Base-by-base conservation (phyloP, 2,329 filamentous ascomycete species). In the Claviceps africana region DNA sequence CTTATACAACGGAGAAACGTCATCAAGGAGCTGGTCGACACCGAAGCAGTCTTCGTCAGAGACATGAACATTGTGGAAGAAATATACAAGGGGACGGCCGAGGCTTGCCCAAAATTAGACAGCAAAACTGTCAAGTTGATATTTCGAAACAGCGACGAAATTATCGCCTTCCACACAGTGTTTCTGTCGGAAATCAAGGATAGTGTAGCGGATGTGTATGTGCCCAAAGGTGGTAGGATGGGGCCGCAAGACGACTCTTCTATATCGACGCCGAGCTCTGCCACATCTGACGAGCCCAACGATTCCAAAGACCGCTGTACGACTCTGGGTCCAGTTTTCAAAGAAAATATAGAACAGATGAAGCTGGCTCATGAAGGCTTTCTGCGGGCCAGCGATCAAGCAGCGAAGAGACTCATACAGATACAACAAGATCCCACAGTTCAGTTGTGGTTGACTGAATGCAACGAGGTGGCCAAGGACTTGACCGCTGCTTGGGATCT, bases 21-120 rank as follows among this genome's bases (percentile, higher is more conserved):
- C 47, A 85, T 97, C 61, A 90, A 91, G 63, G 93, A 98, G 67
- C 73, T 98, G 39, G 78, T 96, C 46, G 89, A 96, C 61, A 98
- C 93, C 0, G 93, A 98, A 65, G 83, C 88, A 47, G 83, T 85
- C 6, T 97, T 95, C 67, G 83, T 94, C 53, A 82, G 88, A 57
- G 93, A 98, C 65, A 91, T 98, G 88, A 95, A 90, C 65, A 91
- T 98, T 51, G 85, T 95, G 2, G 88, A 95, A 62, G 90, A 97
- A 63, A 97, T 98, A 51, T 98, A 97, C 74, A 95, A 94, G 67
- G 89, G 88, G 44, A 97, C 93, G 0, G 87, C 88, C 1, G 82
- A 86, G 58, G 85, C 86, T 11, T 89, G 86, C 52, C 81, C 88
- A 9, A 81, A 88, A 56, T 78, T 96, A 30, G 87, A 86, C 44